Evolutionary conservation across 2,329 filamentous ascomycete species (phyloP), one percentile per base, ranked within the genome.

Genomic region (Lizonia empirigonia): DNA sequence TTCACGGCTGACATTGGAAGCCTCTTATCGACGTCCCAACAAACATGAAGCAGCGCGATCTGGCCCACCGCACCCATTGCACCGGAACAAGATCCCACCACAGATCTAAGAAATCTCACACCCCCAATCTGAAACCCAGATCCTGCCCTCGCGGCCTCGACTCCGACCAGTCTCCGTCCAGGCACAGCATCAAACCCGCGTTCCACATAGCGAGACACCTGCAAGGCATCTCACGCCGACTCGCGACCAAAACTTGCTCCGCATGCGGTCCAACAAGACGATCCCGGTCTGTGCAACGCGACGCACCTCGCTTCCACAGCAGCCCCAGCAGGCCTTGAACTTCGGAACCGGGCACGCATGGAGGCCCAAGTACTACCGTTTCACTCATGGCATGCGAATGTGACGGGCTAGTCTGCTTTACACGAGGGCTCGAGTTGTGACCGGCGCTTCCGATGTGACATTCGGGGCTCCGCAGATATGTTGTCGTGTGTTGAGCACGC

Each of bases 251-350:
- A 9, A 26, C 29, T 5, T 29, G 20, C 35, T 34, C 20, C 40
- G 1, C 29, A 22, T 18, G 42, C 19, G 2, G 23, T 50, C 10
- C 16, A 36, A 49, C 38, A 35, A 12, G 9, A 20, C 9, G 20
- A 47, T 42, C 44, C 49, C 38, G 13, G 33, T 16, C 16, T n/a
- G 50, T 53, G 45, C 23, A 44, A 53, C 49, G 6, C 7, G 24
- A 33, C 32, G 40, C 39, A 39, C 38, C 42, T 52, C 49, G 42
- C 42, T 52, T 52, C 9, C 51, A 50, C 45, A 35, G 26, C 39
- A 46, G 33, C 49, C 35, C 33, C 24, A 27, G 15, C 15, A 22
- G n/a, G 7, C 41, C 24, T n/a, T 5, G 5, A 19, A 22, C 3
- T 12, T 46, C 46, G 45, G 30, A 26, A 37, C 1, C 20, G 3